A percentile compares a stretch with the other conserved stretches of the same genome.
Evolutionary conservation across 768 basidiomycete genomes (phyloP).

Genomic region (Trametes meyenii): DNA sequence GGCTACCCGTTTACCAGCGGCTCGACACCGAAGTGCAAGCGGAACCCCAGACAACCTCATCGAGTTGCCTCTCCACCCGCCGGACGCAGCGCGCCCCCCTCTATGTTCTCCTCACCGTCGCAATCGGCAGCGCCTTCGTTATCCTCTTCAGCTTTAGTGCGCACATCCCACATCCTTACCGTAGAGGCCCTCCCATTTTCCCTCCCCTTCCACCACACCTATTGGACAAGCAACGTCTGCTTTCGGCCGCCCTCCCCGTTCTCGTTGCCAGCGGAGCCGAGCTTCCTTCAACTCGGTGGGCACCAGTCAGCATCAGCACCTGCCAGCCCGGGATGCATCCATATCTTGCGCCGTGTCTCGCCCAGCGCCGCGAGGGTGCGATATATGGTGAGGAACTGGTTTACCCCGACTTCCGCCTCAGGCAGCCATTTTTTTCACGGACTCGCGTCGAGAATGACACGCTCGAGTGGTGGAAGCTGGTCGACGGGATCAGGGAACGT

Average conservation of each 20-base stretch:
- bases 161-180: neutral
- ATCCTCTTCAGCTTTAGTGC: neutral
- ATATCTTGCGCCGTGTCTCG: neutral
- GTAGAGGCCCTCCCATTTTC: neutral
- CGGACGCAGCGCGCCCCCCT: neutral
- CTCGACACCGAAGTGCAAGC: neutral
- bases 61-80: neutral
- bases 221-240: neutral
- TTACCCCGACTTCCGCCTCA: conserved; percentile 2
- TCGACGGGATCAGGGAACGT: neutral
- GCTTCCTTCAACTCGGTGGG: neutral
- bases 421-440: neutral
- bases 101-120: neutral
- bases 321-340: neutral
- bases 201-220: neutral
- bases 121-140: neutral
- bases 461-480: neutral
- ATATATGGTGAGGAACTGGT: conserved; percentile 1
- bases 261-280: neutral
- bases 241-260: neutral
- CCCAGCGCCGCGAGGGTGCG: neutral
- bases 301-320: neutral
- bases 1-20: neutral
- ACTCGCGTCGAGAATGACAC: neutral
- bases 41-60: neutral